Conservation (phyloP, 1,139 yeast genomes). For the Protomyces inundatus region DNA sequence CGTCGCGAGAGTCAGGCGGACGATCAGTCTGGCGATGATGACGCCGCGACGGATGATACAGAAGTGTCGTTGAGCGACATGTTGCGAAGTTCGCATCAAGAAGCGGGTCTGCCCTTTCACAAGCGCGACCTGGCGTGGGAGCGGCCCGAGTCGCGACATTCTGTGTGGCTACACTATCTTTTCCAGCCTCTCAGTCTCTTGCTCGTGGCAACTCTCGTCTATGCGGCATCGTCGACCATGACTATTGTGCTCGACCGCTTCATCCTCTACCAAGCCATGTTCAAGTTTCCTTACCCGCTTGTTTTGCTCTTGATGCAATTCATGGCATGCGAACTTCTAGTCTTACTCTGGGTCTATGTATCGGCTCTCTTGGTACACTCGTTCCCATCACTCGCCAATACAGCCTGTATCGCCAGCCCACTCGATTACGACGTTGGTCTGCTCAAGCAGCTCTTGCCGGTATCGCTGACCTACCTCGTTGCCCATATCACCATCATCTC, state of each 20-base stretch:
- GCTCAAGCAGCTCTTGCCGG: slow-evolving; percentile 1
- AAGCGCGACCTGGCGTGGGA: not conserved
- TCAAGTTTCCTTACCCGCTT: slow-evolving; percentile 22
- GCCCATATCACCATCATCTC: slow-evolving; percentile 6
- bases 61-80: not conserved
- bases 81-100: not conserved
- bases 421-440: not conserved
- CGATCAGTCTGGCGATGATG: not conserved
- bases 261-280: slow-evolving; percentile 22
- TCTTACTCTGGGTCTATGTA: not conserved
- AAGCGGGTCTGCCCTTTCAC: slow-evolving; percentile 1
- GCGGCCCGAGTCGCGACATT: not conserved
- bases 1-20: not conserved
- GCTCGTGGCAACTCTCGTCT: not conserved
- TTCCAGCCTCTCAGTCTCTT: slow-evolving; percentile 4
- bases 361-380: not conserved
- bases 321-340: slow-evolving; percentile 4
- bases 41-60: not conserved
- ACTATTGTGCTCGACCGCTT: slow-evolving; percentile 10
- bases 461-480: slow-evolving; percentile 7
- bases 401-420: not conserved
- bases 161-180: not conserved
- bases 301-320: not conserved
- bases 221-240: slow-evolving; percentile 1
- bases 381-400: not conserved